phyloP scores from a whole-genome alignment of 371 early-diverging fungal genomes.

The Syncephalastrum racemosum region DNA sequence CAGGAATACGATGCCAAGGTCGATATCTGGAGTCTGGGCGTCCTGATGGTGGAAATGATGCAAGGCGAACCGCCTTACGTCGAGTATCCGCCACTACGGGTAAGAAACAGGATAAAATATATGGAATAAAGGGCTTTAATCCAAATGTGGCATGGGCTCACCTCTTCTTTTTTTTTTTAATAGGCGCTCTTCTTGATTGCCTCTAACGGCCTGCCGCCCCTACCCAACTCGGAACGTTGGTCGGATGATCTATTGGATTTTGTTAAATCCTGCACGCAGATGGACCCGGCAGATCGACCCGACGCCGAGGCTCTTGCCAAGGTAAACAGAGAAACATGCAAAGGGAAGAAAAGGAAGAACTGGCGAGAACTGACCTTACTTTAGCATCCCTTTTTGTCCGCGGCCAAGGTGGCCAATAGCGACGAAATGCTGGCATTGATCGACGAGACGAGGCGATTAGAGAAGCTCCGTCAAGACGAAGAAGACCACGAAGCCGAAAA shows the following conservation, averaged over 20 bases:
- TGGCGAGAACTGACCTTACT: background rate
- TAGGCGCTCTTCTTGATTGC: conserved; percentile 69
- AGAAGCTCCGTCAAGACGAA: conserved; percentile 20
- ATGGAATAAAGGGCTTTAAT: too few species aligned
- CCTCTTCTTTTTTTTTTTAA: conserved; percentile 1
- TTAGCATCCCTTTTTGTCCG: conserved; percentile 39
- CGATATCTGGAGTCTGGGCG: conserved; percentile 89
- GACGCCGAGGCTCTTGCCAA: conserved; percentile 44
- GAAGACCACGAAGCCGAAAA: conserved; percentile 19
- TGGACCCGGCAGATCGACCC: conserved; percentile 24
- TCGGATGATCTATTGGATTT: conserved; percentile 57
- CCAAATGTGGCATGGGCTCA: background rate
- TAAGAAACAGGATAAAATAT: conserved; percentile 21
- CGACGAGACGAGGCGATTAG: conserved; percentile 20
- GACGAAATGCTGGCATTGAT: conserved; percentile 27
- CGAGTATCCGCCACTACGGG: conserved; percentile 62
- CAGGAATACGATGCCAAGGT: conserved; percentile 77
- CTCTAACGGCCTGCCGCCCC: conserved; percentile 58
- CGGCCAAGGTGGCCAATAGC: conserved; percentile 19
- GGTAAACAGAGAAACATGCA: conserved; percentile 15
- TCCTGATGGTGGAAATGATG: conserved; percentile 82
- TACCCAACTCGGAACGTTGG: conserved; percentile 52
- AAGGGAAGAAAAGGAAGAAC: background rate
- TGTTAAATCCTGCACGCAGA: conserved; percentile 42
- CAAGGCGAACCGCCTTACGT: conserved; percentile 79